phyloP scores from a whole-genome alignment of 2,329 filamentous ascomycete genomes.

The Ophiobolus disseminans region DNA sequence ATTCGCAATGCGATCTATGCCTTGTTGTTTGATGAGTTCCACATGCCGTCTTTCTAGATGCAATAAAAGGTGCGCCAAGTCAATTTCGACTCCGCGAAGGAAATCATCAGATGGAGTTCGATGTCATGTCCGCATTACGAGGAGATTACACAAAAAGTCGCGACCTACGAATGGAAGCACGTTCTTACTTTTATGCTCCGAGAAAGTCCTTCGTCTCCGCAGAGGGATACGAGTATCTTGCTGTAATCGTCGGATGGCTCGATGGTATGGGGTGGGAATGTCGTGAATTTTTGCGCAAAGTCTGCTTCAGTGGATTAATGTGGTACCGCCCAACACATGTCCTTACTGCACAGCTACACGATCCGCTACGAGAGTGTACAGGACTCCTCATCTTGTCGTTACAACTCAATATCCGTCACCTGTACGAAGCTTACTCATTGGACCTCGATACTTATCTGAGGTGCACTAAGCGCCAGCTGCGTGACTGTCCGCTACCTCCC shows the following conservation, averaged over 20 bases:
- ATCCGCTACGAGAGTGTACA: conserved; percentile 1
- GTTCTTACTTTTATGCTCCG: conserved; percentile 7
- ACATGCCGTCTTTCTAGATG: neutral
- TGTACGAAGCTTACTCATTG: neutral
- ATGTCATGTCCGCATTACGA: too few relatives aligned
- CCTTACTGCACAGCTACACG: conserved; percentile 1
- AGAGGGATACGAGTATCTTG: conserved; percentile 8
- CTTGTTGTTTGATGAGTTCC: neutral
- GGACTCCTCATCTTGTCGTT: conserved; percentile 1
- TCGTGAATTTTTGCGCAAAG: neutral
- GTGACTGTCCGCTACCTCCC: neutral
- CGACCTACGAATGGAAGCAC: too few relatives aligned
- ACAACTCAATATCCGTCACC: conserved; percentile 1
- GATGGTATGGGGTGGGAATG: conserved; percentile 3
- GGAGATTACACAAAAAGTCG: too few relatives aligned
- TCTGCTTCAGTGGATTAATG: conserved; percentile 7
- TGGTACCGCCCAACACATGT: neutral
- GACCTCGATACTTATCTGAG: conserved; percentile 2
- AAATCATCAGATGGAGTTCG: too few relatives aligned
- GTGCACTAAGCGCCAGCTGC: neutral
- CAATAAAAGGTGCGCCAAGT: neutral
- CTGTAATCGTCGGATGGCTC: conserved; percentile 8
- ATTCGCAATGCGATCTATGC: neutral
- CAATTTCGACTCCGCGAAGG: conserved; percentile 27
- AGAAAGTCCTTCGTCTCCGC: conserved; percentile 1